Evolutionary conservation across 208 protist species (phyloP).

Genomic region (Kentomonas sorsogonicus): DNA sequence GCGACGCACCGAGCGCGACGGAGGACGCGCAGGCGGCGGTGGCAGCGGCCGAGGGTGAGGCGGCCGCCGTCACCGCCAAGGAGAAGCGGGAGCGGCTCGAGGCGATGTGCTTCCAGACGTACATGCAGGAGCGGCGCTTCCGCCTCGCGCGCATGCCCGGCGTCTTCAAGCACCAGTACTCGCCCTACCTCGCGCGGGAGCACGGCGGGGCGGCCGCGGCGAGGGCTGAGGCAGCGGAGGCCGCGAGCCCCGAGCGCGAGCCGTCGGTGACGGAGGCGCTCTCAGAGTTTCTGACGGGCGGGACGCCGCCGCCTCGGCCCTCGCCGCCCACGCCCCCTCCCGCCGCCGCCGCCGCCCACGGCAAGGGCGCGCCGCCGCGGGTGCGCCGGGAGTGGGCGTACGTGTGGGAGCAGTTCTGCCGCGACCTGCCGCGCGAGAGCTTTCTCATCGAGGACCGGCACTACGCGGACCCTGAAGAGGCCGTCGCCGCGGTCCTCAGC

Average conservation of each 20-base stretch:
- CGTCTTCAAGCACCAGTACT: slow-evolving; percentile 31
- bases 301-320: background rate
- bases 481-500: slow-evolving; percentile 41
- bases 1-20: background rate
- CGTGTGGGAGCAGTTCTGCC: slow-evolving; percentile 53
- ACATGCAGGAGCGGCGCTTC: slow-evolving; percentile 21
- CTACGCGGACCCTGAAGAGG: slow-evolving; percentile 28
- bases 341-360: background rate
- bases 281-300: no score
- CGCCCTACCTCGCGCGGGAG: slow-evolving; percentile 18
- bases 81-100: slow-evolving; percentile 6
- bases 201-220: background rate
- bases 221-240: slow-evolving; percentile 17
- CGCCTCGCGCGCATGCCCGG: slow-evolving; percentile 16
- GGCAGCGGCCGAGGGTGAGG: background rate
- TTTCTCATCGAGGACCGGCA: slow-evolving; percentile 37
- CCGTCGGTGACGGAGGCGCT: slow-evolving; percentile 7
- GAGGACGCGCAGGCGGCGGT: background rate
- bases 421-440: slow-evolving; percentile 44
- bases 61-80: background rate
- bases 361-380: background rate
- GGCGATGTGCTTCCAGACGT: slow-evolving; percentile 19
- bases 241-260: slow-evolving; percentile 7
- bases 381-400: slow-evolving; percentile 32
- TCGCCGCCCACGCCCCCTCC: background rate